Percentiles rank a stretch among this genome's conserved stretches.
These are phyloP conservation scores for Trichoderma cornu-damae DNA, from an alignment of 2,329 filamentous ascomycete species.

Conservation along the genomic window DNA sequence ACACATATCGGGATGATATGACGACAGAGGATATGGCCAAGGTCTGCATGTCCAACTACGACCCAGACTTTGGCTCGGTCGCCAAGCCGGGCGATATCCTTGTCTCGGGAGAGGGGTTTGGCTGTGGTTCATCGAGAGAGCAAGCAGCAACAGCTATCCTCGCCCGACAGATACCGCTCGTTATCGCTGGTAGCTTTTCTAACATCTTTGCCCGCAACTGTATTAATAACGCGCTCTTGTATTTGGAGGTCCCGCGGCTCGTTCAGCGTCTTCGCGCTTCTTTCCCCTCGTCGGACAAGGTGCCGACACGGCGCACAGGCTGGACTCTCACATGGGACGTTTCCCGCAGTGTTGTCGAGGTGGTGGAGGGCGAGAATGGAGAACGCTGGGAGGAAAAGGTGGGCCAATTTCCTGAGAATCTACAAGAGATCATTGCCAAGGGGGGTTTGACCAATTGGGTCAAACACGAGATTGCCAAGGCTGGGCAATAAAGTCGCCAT, in stretches of 20 bases:
- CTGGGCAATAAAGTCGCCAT: too few species aligned
- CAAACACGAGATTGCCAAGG: constrained; percentile 56
- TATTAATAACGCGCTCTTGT: constrained; percentile 72
- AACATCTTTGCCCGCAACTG: constrained; percentile 76
- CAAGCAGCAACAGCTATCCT: constrained; percentile 82
- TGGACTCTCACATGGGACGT: constrained; percentile 85
- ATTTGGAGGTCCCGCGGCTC: constrained; percentile 63
- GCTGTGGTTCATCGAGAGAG: constrained; percentile 73
- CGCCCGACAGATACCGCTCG: constrained; percentile 74
- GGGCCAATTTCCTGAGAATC: constrained; percentile 74
- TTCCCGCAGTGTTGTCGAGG: constrained; percentile 59
- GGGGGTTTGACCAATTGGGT: constrained; percentile 82
- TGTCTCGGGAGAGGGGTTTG: constrained; percentile 84
- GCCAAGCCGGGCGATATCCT: constrained; percentile 71
- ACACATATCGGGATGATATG: constrained; percentile 86
- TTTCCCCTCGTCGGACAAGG: constrained; percentile 49
- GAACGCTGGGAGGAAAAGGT: constrained; percentile 73
- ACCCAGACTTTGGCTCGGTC: constrained; percentile 60
- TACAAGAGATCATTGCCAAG: constrained; percentile 76
- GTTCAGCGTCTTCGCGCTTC: constrained; percentile 60
- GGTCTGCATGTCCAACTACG: constrained; percentile 94
- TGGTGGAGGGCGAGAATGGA: constrained; percentile 62
- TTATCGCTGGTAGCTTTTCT: constrained; percentile 73
- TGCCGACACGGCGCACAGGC: constrained; percentile 66
- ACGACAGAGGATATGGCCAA: constrained; percentile 73